Percentiles rank a stretch among this genome's conserved stretches.
Evolutionary conservation across 257 asterid genomes (phyloP).

Genomic region (Solanum bulbocastanum): DNA sequence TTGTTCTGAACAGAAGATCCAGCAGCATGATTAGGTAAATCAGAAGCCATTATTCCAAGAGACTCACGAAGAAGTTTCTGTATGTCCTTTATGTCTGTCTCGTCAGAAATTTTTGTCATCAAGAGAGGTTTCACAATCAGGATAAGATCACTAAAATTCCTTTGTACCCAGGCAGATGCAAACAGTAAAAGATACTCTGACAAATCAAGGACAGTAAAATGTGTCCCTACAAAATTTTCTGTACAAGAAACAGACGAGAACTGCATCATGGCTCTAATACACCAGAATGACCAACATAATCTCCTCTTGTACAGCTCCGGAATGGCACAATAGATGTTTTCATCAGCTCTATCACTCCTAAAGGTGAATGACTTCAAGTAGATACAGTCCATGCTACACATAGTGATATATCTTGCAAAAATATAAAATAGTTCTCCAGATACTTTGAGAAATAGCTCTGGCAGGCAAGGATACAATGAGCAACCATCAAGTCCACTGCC

Average conservation of each 20-base stretch:
- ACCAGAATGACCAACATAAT: conserved; percentile 37
- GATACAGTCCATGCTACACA: conserved; percentile 39
- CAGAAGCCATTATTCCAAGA: conserved; percentile 33
- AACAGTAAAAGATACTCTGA: conserved; percentile 45
- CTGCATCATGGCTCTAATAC: conserved; percentile 51
- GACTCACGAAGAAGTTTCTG: conserved; percentile 31
- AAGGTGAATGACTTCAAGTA: conserved; percentile 16
- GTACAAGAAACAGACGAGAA: conserved; percentile 45
- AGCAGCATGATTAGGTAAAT: conserved; percentile 23
- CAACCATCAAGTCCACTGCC: conserved; percentile 21
- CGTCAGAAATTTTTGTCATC: conserved; percentile 18
- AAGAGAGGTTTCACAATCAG: conserved; percentile 51
- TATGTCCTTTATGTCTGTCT: conserved; percentile 38
- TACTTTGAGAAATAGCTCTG: conserved; percentile 34
- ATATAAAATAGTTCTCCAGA: conserved; percentile 48
- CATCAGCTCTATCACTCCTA: conserved; percentile 22
- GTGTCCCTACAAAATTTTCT: conserved; percentile 18
- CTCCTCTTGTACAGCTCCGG: conserved; percentile 50
- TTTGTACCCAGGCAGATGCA: conserved; percentile 65
- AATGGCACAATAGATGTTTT: conserved; percentile 26
- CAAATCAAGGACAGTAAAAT: conserved; percentile 37
- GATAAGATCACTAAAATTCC: conserved; percentile 48
- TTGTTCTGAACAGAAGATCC: conserved; percentile 17
- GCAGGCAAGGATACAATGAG: conserved; percentile 14
- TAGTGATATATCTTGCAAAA: conserved; percentile 46